phyloP scores from a whole-genome alignment of 768 basidiomycete species.

The Serendipita indica region DNA sequence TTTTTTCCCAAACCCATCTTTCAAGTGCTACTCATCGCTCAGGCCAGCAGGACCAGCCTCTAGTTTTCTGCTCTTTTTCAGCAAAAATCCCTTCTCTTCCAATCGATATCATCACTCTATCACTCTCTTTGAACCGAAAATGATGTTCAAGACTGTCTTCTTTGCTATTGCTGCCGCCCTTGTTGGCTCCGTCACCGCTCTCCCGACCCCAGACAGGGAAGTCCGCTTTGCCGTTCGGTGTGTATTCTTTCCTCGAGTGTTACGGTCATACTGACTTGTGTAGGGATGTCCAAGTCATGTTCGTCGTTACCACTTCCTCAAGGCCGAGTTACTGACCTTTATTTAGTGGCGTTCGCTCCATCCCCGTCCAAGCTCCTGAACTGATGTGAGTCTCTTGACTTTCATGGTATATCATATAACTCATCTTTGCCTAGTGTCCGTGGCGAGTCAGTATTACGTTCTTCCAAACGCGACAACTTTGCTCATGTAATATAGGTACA shows the following conservation, averaged over 20 bases:
- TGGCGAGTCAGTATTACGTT: not conserved
- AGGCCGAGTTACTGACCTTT: not conserved
- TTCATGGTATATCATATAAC: not conserved
- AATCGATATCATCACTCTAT: not conserved
- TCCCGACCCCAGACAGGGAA: not conserved
- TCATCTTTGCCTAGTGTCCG: not conserved
- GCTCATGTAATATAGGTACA: not conserved
- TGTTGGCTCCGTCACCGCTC: not conserved
- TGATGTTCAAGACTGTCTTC: not conserved
- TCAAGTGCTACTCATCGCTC: not conserved
- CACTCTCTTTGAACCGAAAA: not conserved
- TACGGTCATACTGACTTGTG: not conserved
- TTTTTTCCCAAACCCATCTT: not conserved
- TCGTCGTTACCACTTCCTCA: not conserved
- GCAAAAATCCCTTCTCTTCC: not conserved
- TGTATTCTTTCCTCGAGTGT: not conserved
- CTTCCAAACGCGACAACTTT: not conserved
- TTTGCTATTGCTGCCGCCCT: not conserved
- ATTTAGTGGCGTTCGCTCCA: not conserved
- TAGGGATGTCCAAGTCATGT: not conserved
- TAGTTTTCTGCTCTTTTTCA: not conserved
- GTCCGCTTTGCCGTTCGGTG: not conserved
- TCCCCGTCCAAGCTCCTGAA: not conserved
- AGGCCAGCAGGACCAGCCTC: constrained; percentile 5
- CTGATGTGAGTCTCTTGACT: not conserved